Conservation (phyloP, 2,329 filamentous ascomycete genomes). For the Sclerotinia trifoliorum region DNA sequence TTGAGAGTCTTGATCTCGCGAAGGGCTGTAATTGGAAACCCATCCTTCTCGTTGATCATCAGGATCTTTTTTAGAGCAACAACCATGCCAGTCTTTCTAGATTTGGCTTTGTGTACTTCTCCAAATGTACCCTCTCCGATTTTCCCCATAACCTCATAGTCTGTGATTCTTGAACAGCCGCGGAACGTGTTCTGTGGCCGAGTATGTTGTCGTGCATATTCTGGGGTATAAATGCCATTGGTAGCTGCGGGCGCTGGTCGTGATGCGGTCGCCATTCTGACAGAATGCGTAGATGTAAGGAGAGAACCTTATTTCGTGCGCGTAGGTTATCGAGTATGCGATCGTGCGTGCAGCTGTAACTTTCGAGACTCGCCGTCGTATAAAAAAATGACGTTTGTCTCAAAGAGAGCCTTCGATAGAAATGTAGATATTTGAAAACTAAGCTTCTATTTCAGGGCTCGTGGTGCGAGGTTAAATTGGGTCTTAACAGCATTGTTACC, state of each 20-base stretch:
- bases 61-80: conserved; percentile 97
- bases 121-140: conserved; percentile 96
- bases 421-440: conserved; percentile 1
- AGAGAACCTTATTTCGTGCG: background rate
- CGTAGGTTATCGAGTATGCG: background rate
- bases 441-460: conserved; percentile 20
- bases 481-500: conserved; percentile 17
- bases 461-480: conserved; percentile 11
- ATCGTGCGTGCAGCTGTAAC: background rate
- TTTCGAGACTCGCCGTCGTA: background rate
- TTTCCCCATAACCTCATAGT: conserved; percentile 78
- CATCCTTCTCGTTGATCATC: conserved; percentile 99
- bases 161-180: conserved; percentile 79
- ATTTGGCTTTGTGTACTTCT: conserved; percentile 90
- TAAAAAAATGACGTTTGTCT: conserved; percentile 14
- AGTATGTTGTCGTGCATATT: conserved; percentile 31
- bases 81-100: conserved; percentile 68
- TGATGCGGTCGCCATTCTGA: conserved; percentile 24
- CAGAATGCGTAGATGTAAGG: background rate
- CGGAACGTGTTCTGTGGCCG: conserved; percentile 51
- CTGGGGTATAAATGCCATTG: conserved; percentile 27
- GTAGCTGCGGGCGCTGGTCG: conserved; percentile 27
- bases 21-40: conserved; percentile 97
- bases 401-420: background rate
- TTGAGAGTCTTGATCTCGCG: conserved; percentile 98